Conservation (phyloP, 2,329 filamentous ascomycete genomes). For the Trichophyton mentagrophytes region DNA sequence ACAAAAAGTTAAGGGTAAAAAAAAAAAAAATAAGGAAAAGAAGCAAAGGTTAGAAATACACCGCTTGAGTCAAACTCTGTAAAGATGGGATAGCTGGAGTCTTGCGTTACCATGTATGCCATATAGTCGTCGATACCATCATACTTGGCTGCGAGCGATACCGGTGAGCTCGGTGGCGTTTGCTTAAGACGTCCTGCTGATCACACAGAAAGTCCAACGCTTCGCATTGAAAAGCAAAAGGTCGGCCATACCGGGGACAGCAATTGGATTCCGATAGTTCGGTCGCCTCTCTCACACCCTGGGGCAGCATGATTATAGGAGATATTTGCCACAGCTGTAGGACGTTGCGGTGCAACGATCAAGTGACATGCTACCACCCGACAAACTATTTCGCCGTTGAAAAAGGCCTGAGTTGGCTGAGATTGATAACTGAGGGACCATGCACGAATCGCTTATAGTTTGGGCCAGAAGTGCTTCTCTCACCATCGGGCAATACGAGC, state of each 20-base stretch:
- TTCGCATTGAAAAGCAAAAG: not conserved
- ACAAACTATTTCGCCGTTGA: not conserved
- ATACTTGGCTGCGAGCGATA: not conserved
- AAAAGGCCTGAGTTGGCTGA: not conserved
- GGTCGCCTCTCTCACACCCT: not conserved
- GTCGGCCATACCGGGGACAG: not conserved
- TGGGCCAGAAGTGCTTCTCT: not conserved
- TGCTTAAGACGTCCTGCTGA: not conserved
- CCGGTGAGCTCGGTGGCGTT: not conserved
- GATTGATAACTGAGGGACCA: not conserved
- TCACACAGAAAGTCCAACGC: not conserved
- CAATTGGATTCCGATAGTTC: not conserved
- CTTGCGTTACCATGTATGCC: not conserved
- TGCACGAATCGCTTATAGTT: not conserved
- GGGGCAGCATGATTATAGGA: not conserved
- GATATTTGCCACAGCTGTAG: not conserved
- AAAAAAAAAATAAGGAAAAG: not conserved
- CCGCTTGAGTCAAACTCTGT: not conserved
- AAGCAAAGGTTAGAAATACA: not conserved
- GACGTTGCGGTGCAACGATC: not conserved
- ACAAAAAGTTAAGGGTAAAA: not conserved
- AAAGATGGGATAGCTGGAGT: not conserved
- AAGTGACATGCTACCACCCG: not conserved
- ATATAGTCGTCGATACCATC: not conserved
- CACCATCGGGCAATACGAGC: not conserved